Conservation (phyloP, 306 rosid genomes). For the Quercus robur region DNA sequence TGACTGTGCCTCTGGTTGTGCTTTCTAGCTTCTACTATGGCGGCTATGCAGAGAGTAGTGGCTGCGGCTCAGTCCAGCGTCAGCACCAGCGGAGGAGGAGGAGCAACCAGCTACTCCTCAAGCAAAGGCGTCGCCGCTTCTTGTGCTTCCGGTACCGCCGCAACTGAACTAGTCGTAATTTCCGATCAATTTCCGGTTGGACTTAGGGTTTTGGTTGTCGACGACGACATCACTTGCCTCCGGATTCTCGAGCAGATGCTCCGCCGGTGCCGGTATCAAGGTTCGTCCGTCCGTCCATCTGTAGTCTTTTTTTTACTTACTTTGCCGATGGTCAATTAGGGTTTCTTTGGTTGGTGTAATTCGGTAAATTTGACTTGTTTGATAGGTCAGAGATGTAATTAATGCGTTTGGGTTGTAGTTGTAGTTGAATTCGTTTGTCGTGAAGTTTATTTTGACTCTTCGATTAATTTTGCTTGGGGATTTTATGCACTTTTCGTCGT, state of each 20-base stretch:
- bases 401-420: not conserved
- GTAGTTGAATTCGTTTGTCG: not conserved
- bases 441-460: not conserved
- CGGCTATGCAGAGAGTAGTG: conserved; percentile 41
- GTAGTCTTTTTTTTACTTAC: not conserved
- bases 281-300: conserved; percentile 19
- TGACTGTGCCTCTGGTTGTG: not conserved
- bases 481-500: not conserved
- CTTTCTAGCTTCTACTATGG: conserved; percentile 23
- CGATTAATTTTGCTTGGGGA: not conserved
- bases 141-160: not conserved
- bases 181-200: conserved; percentile 40
- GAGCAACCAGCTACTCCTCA: conserved; percentile 18
- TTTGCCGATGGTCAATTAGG: not conserved
- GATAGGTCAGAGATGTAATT: not conserved
- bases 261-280: conserved; percentile 35
- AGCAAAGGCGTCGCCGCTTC: conserved; percentile 18
- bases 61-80: conserved; percentile 34
- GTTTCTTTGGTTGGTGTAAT: not conserved
- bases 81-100: conserved; percentile 4
- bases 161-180: not conserved
- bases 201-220: conserved; percentile 59
- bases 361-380: not conserved
- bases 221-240: conserved; percentile 40
- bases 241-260: conserved; percentile 36